phyloP scores from a whole-genome alignment of 306 rosid species.

The Astragalus glycyphyllos region DNA sequence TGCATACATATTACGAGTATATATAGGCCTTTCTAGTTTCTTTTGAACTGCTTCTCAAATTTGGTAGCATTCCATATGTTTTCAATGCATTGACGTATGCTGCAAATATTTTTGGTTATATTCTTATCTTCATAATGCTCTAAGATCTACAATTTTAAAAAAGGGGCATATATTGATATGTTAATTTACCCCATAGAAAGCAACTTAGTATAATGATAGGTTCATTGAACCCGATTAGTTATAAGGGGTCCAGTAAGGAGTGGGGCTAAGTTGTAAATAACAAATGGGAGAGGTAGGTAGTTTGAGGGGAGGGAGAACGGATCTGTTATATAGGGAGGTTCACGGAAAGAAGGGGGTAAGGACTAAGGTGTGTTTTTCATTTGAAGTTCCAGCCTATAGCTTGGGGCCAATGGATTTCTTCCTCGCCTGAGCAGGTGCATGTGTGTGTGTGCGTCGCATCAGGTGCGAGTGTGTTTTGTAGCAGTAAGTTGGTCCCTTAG shows the following conservation, averaged over 20 bases:
- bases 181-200: background rate
- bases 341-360: background rate
- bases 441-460: no score
- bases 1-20: background rate
- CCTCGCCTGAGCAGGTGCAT: background rate
- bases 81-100: background rate
- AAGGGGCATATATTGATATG: background rate
- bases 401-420: background rate
- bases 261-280: background rate
- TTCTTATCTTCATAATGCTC: background rate
- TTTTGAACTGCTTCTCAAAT: background rate
- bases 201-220: background rate
- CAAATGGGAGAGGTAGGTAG: background rate
- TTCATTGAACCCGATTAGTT: background rate
- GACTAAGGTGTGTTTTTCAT: background rate
- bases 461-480: no score
- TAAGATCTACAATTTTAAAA: background rate
- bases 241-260: background rate
- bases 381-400: background rate
- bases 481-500: no score
- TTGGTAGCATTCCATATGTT: conserved; percentile 11
- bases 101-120: conserved; percentile 3
- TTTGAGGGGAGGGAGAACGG: background rate
- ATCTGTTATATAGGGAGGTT: background rate
- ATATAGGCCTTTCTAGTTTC: background rate